Evolutionary conservation across 345 rosid genomes (phyloP), one percentile per base, ranked within the genome.

Genomic region (Fremontodendron californicum): DNA sequence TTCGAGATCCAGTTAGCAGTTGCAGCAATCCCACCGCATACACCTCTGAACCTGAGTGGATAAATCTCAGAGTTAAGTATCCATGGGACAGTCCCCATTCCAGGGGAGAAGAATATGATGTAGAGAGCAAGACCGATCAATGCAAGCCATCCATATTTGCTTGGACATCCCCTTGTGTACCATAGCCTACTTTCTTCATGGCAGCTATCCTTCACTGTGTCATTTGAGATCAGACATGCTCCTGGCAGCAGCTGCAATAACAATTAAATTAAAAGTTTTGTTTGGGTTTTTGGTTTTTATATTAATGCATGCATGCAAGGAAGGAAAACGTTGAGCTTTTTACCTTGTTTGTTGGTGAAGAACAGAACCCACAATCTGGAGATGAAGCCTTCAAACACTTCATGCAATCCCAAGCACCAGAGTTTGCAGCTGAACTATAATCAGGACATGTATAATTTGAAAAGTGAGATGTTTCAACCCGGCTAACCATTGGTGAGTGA

Each of bases 71-170:
- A 94, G 77, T 92, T 94, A 51, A 92, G 89, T 54, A 89, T 85
- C 98, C 96, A 92, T 19, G 97, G 96, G 29, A 85, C 91, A 1
- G 92, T 87, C 19, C 98, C 97, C 96, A 94, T 92, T 49, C 97
- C 96, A 0, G 93, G 98, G 43, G 98, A 91, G 90, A 90, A 94
- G 82, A 81, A 92, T 33, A 92, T 86, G 66, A 94, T 94, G 84
- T 94, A 94, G 65, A 90, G 85, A 63, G 89, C 94, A 33, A 94
- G 85, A 54, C 94, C 96, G 12, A 91, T 61, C 1, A 92, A 81
- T 2, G 97, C 96, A 19, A 87, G 82, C 92, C 93, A 90, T 68
- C 98, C 97, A 21, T 62, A 84, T 69, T 89, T 88, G 83, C 98
- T 94, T 4, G 98, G 93, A 78, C 97, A 94, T 72, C 98, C 97